These are phyloP conservation scores for Aspergillus olivimuriae DNA, from an alignment of 495 filamentous ascomycete genomes.

Conservation along the genomic window DNA sequence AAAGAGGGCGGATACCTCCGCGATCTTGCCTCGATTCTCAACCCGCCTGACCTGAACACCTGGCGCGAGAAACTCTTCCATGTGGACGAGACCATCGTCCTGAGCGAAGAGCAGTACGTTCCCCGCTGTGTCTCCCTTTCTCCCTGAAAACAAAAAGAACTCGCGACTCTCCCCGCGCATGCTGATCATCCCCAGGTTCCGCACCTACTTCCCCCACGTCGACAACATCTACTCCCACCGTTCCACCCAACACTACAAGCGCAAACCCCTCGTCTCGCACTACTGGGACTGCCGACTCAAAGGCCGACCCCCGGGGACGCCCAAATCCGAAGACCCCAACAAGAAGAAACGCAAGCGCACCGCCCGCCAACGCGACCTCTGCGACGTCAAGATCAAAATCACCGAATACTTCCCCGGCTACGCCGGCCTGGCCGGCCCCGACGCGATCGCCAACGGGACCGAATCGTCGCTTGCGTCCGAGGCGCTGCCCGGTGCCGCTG, in stretches of 20 bases:
- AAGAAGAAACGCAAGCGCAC: conserved; percentile 86
- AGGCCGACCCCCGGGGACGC: conserved; percentile 74
- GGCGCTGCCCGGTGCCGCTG: conserved; percentile 21
- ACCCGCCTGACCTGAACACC: conserved; percentile 62
- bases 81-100: conserved; percentile 64
- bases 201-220: conserved; percentile 83
- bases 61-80: conserved; percentile 77
- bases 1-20: conserved; percentile 41
- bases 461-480: conserved; percentile 19
- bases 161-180: no score
- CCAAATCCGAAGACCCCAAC: conserved; percentile 77
- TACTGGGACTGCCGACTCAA: conserved; percentile 92
- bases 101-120: conserved; percentile 77
- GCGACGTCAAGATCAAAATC: conserved; percentile 91
- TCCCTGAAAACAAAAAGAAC: no score
- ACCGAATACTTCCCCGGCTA: conserved; percentile 62
- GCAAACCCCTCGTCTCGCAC: conserved; percentile 74
- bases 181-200: no score
- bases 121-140: no score
- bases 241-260: conserved; percentile 80
- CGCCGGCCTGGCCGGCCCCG: conserved; percentile 2
- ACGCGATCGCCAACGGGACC: conserved; percentile 3
- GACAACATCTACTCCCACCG: conserved; percentile 92
- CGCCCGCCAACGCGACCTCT: conserved; percentile 69
- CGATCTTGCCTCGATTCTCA: conserved; percentile 51